Conservation (phyloP, 495 filamentous ascomycete species). For the Xylaria flabelliformis region DNA sequence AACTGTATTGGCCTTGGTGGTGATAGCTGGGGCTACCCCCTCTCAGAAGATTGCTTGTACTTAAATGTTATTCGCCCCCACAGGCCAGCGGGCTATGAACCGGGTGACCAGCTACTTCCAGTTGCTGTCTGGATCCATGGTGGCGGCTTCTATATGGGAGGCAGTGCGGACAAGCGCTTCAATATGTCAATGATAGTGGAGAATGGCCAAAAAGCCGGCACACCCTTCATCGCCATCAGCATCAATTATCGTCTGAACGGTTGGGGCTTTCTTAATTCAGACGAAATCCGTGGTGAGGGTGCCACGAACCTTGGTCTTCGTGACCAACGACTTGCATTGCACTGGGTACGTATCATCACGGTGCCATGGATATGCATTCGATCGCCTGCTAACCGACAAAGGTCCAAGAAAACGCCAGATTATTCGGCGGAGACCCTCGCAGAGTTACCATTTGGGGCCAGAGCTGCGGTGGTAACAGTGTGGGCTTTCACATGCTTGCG, state of each 20-base stretch:
- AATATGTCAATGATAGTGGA: slow-evolving; percentile 45
- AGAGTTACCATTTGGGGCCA: slow-evolving; percentile 40
- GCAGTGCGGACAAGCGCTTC: not conserved
- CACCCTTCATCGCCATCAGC: slow-evolving; percentile 51
- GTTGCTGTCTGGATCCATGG: slow-evolving; percentile 51
- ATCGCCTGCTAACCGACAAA: not conserved
- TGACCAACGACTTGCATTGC: slow-evolving; percentile 66
- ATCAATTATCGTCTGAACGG: slow-evolving; percentile 57
- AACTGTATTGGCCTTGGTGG: slow-evolving; percentile 57
- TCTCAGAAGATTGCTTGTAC: slow-evolving; percentile 68
- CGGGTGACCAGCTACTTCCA: slow-evolving; percentile 41
- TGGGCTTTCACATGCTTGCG: slow-evolving; percentile 29
- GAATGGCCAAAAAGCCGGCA: slow-evolving; percentile 46
- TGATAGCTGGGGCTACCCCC: slow-evolving; percentile 52
- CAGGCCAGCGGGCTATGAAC: slow-evolving; percentile 47
- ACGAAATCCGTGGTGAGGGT: slow-evolving; percentile 23
- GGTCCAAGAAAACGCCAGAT: slow-evolving; percentile 58
- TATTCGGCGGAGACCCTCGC: slow-evolving; percentile 60
- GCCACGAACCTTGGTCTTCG: slow-evolving; percentile 63
- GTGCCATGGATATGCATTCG: not conserved
- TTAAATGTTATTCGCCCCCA: slow-evolving; percentile 66
- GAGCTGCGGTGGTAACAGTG: slow-evolving; percentile 29
- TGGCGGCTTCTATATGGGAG: slow-evolving; percentile 47
- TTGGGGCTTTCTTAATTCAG: slow-evolving; percentile 60
- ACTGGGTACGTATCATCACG: slow-evolving; percentile 49